phyloP scores from a whole-genome alignment of 805 yeast species.

The Metschnikowia similis region DNA sequence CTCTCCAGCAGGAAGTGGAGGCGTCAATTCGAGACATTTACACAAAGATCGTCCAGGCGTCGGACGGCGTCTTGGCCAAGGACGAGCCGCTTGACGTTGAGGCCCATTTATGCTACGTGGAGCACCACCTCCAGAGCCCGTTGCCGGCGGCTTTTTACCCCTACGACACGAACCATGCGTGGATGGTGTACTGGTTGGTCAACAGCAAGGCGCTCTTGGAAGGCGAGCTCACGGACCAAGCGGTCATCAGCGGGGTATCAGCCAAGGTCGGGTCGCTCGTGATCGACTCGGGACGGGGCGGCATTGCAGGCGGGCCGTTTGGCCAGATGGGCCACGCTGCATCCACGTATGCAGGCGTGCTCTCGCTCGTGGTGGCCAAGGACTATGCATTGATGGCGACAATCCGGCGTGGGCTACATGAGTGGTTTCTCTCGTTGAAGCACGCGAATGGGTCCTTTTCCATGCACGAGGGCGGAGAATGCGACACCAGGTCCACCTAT shows the following conservation, averaged over 20 bases:
- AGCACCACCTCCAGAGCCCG: constrained; percentile 34
- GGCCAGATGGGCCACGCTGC: constrained; percentile 82
- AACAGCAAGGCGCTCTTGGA: constrained; percentile 38
- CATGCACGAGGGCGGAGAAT: constrained; percentile 77
- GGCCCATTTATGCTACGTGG: constrained; percentile 43
- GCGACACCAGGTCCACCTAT: constrained; percentile 80
- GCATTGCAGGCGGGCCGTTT: constrained; percentile 80
- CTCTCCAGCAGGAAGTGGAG: constrained; percentile 33
- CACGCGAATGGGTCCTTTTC: constrained; percentile 68
- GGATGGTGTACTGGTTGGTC: constrained; percentile 83
- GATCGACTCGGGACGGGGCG: constrained; percentile 39
- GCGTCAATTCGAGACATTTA: constrained; percentile 26
- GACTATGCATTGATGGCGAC: constrained; percentile 28
- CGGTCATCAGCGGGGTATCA: constrained; percentile 9
- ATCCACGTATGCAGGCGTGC: constrained; percentile 71
- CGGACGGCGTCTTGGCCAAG: constrained; percentile 3
- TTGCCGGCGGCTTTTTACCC: constrained; percentile 50
- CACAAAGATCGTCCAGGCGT: constrained; percentile 17
- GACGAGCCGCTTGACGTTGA: constrained; percentile 16
- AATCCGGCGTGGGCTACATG: constrained; percentile 40
- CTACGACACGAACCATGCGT: constrained; percentile 86
- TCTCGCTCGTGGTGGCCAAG: constrained; percentile 54
- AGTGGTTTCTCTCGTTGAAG: constrained; percentile 67
- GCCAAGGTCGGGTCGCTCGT: constrained; percentile 25
- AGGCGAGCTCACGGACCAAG: constrained; percentile 7